These are phyloP conservation scores for Fusarium sp. DNA, from an alignment of 2,329 filamentous ascomycete genomes.

Conservation along the genomic window DNA sequence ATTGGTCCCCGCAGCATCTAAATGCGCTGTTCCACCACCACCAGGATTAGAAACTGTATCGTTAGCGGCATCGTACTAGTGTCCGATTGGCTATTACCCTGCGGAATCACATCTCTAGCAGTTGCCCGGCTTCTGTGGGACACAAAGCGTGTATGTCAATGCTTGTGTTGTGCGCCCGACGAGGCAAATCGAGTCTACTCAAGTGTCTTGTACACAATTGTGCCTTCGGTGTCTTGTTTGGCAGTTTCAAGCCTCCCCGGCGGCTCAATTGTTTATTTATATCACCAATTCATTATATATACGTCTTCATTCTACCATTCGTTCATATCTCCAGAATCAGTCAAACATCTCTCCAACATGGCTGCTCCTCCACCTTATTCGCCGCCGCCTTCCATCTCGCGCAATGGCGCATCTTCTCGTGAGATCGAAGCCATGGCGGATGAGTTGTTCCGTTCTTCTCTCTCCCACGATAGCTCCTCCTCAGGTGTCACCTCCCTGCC, in stretches of 20 bases:
- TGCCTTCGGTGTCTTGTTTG: neutral
- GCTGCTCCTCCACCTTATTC: slow-evolving; percentile 29
- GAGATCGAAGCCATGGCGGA: neutral
- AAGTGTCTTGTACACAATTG: neutral
- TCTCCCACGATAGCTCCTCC: slow-evolving; percentile 1
- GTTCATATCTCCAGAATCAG: neutral
- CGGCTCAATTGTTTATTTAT: neutral
- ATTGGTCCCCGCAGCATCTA: slow-evolving; percentile 3
- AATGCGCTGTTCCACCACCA: neutral
- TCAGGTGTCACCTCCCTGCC: slow-evolving; percentile 18
- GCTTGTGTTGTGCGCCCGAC: neutral
- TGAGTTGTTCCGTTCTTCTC: neutral
- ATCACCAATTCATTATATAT: slow-evolving; percentile 14
- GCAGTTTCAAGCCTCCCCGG: neutral
- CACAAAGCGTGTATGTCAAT: neutral
- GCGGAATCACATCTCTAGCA: neutral
- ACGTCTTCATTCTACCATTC: neutral
- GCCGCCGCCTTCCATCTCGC: neutral
- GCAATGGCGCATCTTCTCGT: neutral
- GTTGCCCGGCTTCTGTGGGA: slow-evolving; percentile 9
- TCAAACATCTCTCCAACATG: slow-evolving; percentile 4
- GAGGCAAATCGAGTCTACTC: neutral
- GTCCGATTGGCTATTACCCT: neutral
- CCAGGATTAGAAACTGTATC: neutral
- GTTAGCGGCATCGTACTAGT: neutral